Conservation (phyloP, 352 stramenopile species). For the Globisporangium spiculum region DNA sequence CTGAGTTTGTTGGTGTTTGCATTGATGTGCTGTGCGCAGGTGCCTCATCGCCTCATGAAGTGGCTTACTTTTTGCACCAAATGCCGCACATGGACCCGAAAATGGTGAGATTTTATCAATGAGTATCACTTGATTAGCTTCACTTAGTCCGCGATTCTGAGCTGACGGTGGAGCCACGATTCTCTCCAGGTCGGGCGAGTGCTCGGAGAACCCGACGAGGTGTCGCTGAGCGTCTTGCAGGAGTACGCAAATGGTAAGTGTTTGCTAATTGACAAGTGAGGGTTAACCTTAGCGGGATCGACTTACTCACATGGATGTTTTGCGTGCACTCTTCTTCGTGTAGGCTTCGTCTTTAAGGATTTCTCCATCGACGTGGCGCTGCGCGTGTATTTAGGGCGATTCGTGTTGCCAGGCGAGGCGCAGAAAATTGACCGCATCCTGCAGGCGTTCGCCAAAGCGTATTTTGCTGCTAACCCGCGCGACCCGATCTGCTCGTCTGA, state of each 20-base stretch:
- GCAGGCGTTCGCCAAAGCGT: conserved; percentile 71
- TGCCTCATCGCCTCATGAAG: conserved; percentile 44
- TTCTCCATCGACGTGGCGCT: conserved; percentile 66
- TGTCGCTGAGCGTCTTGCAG: conserved; percentile 57
- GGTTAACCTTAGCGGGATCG: not conserved
- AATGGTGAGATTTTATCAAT: conserved; percentile 33
- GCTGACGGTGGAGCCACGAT: not conserved
- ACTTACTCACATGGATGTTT: too few species aligned
- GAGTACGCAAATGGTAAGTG: conserved; percentile 58
- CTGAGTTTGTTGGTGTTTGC: not conserved
- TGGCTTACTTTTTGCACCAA: conserved; percentile 64
- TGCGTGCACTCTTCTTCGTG: too few species aligned
- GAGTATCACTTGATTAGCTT: not conserved
- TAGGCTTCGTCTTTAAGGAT: conserved; percentile 59
- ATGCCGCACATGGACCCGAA: conserved; percentile 64
- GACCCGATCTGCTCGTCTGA: conserved; percentile 57
- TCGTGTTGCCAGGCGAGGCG: conserved; percentile 67
- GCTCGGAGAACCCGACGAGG: conserved; percentile 60
- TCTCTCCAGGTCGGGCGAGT: conserved; percentile 46
- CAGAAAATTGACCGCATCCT: conserved; percentile 88
- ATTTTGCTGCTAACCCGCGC: conserved; percentile 50
- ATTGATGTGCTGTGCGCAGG: conserved; percentile 14
- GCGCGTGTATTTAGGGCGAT: conserved; percentile 69
- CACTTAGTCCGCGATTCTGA: not conserved
- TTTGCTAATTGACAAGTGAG: too few species aligned